Conservation (phyloP, 352 stramenopile species). For the Phytophthora cryptogea region DNA sequence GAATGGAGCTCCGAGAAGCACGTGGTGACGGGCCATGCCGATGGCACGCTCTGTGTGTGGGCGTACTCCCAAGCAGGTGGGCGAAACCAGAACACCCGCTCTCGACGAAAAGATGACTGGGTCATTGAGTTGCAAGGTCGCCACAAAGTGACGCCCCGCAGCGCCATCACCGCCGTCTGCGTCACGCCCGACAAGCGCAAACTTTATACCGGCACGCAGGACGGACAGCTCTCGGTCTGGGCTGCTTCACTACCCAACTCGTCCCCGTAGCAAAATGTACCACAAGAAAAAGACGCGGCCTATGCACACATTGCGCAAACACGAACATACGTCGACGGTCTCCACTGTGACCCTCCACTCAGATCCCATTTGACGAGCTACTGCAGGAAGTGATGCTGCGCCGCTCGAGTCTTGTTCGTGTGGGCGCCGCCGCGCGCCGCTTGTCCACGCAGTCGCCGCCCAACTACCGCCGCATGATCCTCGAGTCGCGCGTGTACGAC, state of each 20-base stretch:
- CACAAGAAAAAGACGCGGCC: conserved; percentile 30
- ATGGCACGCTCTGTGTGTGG: conserved; percentile 71
- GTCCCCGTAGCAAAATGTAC: neutral
- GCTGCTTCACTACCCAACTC: conserved; percentile 27
- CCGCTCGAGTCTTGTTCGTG: conserved; percentile 12
- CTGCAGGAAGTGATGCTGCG: conserved; percentile 16
- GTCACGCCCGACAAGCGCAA: conserved; percentile 63
- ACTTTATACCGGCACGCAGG: conserved; percentile 61
- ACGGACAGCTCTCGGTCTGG: conserved; percentile 58
- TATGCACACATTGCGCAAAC: conserved; percentile 30
- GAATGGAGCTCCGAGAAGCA: conserved; percentile 69
- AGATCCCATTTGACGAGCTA: too few species aligned
- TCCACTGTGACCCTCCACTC: neutral
- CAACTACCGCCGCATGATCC: conserved; percentile 88
- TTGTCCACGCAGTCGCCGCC: conserved; percentile 26
- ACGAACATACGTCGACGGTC: neutral
- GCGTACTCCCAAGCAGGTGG: conserved; percentile 51
- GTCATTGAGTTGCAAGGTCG: conserved; percentile 55
- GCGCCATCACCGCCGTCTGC: conserved; percentile 54
- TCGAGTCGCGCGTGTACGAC: conserved; percentile 88
- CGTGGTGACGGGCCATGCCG: conserved; percentile 64
- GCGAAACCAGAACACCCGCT: conserved; percentile 9
- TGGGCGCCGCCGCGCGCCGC: conserved; percentile 17
- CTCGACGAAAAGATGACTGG: conserved; percentile 44
- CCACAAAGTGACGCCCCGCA: conserved; percentile 45